These are phyloP conservation scores for Salix arbutifolia DNA, from an alignment of 345 rosid species.

Conservation along the genomic window DNA sequence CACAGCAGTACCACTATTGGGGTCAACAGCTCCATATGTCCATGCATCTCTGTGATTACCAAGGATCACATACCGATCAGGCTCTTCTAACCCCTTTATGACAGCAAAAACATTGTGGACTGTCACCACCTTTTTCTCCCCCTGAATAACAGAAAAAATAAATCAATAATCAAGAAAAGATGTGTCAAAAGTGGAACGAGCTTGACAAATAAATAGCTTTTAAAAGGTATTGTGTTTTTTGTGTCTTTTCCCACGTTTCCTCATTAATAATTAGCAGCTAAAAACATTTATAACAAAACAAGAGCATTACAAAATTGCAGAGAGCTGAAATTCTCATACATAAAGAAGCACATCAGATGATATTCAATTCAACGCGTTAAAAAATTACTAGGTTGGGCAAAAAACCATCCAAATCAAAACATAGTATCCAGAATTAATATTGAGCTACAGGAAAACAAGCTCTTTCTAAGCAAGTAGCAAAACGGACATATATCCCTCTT, in stretches of 20 bases:
- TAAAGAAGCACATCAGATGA: neutral
- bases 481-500: neutral
- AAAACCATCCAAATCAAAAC: neutral
- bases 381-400: neutral
- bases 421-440: neutral
- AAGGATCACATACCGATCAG: conserved; percentile 75
- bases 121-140: conserved; percentile 58
- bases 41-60: conserved; percentile 98
- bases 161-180: conserved; percentile 14
- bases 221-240: neutral
- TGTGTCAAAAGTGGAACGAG: neutral
- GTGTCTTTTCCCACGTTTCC: neutral
- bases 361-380: neutral
- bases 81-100: conserved; percentile 69
- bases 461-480: neutral
- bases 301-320: neutral
- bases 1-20: conserved; percentile 94
- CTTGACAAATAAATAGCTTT: neutral
- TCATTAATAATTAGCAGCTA: neutral
- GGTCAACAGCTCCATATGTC: conserved; percentile 98
- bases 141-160: conserved; percentile 36
- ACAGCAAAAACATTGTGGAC: conserved; percentile 64
- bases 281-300: neutral
- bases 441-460: neutral
- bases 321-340: neutral